A percentile compares a stretch with the other conserved stretches of the same genome.
phyloP scores from a whole-genome alignment of 352 stramenopile species.

The Phytophthora boehmeriae region DNA sequence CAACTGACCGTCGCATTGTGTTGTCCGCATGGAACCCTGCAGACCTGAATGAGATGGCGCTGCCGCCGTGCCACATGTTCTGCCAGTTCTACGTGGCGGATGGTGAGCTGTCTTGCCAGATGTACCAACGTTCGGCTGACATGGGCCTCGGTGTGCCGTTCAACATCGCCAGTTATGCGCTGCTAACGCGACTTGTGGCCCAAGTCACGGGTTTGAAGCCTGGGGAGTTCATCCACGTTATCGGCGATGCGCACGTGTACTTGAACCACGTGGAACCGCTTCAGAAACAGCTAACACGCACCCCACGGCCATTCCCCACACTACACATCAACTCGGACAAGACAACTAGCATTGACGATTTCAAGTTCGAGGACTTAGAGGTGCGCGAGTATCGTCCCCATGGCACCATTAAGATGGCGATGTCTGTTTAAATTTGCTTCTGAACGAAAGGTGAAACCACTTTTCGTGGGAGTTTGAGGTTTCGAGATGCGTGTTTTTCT shows the following conservation, averaged over 20 bases:
- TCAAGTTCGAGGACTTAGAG: conserved; percentile 96
- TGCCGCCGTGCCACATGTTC: conserved; percentile 99
- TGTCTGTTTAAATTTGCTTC: conserved; percentile 94
- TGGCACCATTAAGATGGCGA: conserved; percentile 99
- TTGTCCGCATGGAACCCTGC: conserved; percentile 99
- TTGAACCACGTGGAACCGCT: conserved; percentile 98
- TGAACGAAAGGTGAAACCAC: too few relatives aligned
- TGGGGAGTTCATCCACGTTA: conserved; percentile 98
- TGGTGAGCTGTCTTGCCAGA: conserved; percentile 89
- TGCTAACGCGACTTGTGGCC: conserved; percentile 97
- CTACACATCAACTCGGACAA: conserved; percentile 90
- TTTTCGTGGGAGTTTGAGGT: too few relatives aligned
- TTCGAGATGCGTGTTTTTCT: too few relatives aligned
- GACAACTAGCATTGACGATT: conserved; percentile 94
- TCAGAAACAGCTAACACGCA: conserved; percentile 94
- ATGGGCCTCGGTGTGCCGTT: conserved; percentile 99
- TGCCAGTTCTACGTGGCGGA: conserved; percentile 94
- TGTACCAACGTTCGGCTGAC: conserved; percentile 99
- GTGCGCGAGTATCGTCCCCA: conserved; percentile 96
- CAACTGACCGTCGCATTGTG: conserved; percentile 97
- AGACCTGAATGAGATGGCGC: conserved; percentile 96
- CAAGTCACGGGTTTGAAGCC: conserved; percentile 94
- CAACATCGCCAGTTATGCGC: conserved; percentile 99
- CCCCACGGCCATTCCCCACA: conserved; percentile 95
- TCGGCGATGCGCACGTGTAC: conserved; percentile 99